Conservation (phyloP, 352 stramenopile genomes). For the Lagenidium giganteum region DNA sequence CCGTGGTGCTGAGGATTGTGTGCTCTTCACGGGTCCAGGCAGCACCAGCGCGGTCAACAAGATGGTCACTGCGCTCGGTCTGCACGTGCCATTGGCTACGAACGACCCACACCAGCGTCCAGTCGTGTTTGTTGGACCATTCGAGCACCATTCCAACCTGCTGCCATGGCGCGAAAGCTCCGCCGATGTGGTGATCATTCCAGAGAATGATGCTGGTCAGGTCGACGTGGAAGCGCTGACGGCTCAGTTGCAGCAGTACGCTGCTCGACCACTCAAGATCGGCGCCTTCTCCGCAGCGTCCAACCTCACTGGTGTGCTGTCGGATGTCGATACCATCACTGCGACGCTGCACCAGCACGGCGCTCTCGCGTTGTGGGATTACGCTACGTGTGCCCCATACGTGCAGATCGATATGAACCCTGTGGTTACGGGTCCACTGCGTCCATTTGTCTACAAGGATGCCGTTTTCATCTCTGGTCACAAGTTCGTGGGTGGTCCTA, state of each 20-base stretch:
- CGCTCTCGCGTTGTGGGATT: conserved; percentile 94
- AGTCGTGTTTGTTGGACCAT: conserved; percentile 91
- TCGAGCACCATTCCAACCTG: conserved; percentile 98
- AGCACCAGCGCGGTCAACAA: conserved; percentile 58
- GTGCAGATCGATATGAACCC: conserved; percentile 96
- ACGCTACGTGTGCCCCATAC: conserved; percentile 93
- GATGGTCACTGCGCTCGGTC: conserved; percentile 34
- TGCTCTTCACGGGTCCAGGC: conserved; percentile 85
- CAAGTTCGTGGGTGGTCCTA: conserved; percentile 94
- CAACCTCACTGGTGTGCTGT: conserved; percentile 94
- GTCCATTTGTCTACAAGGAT: conserved; percentile 77
- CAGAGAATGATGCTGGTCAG: conserved; percentile 35
- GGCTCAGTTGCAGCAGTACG: conserved; percentile 40
- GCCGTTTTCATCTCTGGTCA: conserved; percentile 95
- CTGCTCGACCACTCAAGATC: conserved; percentile 60
- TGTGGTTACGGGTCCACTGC: conserved; percentile 24
- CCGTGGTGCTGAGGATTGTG: conserved; percentile 77
- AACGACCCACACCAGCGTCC: conserved; percentile 24
- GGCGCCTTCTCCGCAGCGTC: conserved; percentile 91
- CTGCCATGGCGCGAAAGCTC: conserved; percentile 94
- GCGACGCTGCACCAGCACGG: conserved; percentile 88
- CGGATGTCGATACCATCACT: conserved; percentile 88
- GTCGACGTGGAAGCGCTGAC: conserved; percentile 61
- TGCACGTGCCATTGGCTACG: conserved; percentile 2
- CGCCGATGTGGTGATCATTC: conserved; percentile 78